A percentile compares a stretch with the other conserved stretches of the same genome.
These are phyloP conservation scores for Puccinia polysora DNA, from an alignment of 1,284 basidiomycete species.

Conservation along the genomic window DNA sequence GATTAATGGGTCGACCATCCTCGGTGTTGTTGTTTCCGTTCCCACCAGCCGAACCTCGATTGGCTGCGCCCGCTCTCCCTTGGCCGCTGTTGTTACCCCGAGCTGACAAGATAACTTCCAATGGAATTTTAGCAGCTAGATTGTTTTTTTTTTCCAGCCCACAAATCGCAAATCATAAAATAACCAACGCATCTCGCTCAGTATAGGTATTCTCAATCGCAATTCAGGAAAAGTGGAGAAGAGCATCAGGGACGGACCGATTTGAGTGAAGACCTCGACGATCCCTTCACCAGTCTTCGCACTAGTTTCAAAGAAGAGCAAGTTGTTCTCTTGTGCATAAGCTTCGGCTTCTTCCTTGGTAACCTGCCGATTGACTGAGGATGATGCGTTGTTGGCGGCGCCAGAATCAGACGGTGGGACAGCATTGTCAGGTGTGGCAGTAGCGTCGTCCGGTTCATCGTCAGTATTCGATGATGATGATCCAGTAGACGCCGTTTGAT, in stretches of 20 bases:
- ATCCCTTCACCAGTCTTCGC: slow-evolving; percentile 97
- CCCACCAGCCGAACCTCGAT: slow-evolving; percentile 57
- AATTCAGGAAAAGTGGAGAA: slow-evolving; percentile 45
- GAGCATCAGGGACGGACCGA: slow-evolving; percentile 62
- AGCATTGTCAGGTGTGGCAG: slow-evolving; percentile 68
- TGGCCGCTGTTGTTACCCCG: slow-evolving; percentile 57
- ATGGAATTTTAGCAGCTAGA: slow-evolving; percentile 88
- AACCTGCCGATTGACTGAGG: slow-evolving; percentile 71
- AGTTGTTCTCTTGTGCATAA: slow-evolving; percentile 84
- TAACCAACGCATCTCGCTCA: slow-evolving; percentile 29
- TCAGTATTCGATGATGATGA: slow-evolving; percentile 59
- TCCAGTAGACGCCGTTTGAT: slow-evolving; percentile 57
- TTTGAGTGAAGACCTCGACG: slow-evolving; percentile 96
- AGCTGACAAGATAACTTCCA: slow-evolving; percentile 81
- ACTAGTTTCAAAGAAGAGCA: slow-evolving; percentile 95
- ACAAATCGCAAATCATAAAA: slow-evolving; percentile 30
- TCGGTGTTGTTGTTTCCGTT: slow-evolving; percentile 54
- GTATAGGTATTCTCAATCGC: no score
- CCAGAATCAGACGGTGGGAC: slow-evolving; percentile 49
- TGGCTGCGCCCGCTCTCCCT: slow-evolving; percentile 61
- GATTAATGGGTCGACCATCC: slow-evolving; percentile 61
- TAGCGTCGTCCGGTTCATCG: slow-evolving; percentile 76
- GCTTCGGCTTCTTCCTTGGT: slow-evolving; percentile 89
- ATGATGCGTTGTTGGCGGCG: slow-evolving; percentile 58
- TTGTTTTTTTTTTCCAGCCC: no score